Base-by-base conservation (phyloP, 257 asterid genomes). In the Solanum arcanum region DNA sequence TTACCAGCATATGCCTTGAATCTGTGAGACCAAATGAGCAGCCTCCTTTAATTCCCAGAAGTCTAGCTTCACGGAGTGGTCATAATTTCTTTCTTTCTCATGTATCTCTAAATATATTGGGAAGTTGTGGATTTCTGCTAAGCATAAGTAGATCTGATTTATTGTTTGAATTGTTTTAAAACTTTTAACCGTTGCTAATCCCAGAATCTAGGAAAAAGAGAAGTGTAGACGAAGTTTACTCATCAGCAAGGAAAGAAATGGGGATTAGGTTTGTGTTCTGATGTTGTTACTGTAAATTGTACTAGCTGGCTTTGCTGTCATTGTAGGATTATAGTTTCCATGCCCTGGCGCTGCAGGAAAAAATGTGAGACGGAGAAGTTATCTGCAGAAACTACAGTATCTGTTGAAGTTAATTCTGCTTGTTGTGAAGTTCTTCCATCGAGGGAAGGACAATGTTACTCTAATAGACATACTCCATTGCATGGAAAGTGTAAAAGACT, bases 141-240 rank as follows among this genome's bases (percentile, higher is more conserved):
- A 76, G 42, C 60, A 76, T 76, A n/a, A 76, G 83, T n/a, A 42
- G 83, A 42, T 81, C 46, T 49, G 44, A 81, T 12, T 29, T 52
- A 29, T 49, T 81, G 69, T 81, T 81, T 81, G 46, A 81, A 49
- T 81, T 81, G 20, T 78, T 49, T 29, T 29, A 31, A 49, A 81
- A 18, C 29, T 47, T 86, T 47, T 77, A 76, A n/a, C 37, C 11
- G 16, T 78, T 81, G 85, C 85, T 49, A 31, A 31, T 86, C 83
- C 83, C 91, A 92, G 98, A 90, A 84, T 85, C 88, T 89, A 82
- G 85, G 88, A 90, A 86, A 92, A 97, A 91, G 92, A 92, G 97
- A 88, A 86, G 87, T 70, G 86, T 81, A 2, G 92, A 91, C 62
- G 93, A 84, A 88, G 91, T 85, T 86, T 88, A 87, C 85, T 76